These are phyloP conservation scores for Ceratobasidium papillatum DNA, from an alignment of 1,284 basidiomycete genomes.

Conservation along the genomic window DNA sequence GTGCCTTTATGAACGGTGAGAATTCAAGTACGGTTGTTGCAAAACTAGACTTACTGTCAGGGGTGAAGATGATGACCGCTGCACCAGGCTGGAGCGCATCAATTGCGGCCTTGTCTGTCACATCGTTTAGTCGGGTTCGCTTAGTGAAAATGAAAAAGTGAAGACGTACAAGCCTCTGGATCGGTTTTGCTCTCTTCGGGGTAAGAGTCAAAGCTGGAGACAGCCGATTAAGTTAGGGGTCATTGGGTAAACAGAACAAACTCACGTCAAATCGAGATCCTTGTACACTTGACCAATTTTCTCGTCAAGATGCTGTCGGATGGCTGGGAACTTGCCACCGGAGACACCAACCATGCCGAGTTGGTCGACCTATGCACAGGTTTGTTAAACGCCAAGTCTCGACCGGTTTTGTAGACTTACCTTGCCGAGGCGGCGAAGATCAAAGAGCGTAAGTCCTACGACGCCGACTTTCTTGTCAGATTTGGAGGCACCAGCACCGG, in stretches of 20 bases:
- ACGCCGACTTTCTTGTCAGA: constrained; percentile 93
- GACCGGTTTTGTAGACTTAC: constrained; percentile 55
- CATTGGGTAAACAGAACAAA: not conserved
- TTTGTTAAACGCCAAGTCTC: not conserved
- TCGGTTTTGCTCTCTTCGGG: constrained; percentile 76
- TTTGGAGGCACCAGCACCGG: constrained; percentile 86
- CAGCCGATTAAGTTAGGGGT: not conserved
- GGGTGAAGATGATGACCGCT: constrained; percentile 88
- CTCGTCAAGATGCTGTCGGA: constrained; percentile 79
- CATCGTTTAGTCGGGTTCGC: not conserved
- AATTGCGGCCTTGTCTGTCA: constrained; percentile 85
- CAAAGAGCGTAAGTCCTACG: constrained; percentile 88
- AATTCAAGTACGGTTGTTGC: constrained; percentile 46
- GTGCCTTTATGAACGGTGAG: constrained; percentile 65
- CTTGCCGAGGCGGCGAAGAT: constrained; percentile 86
- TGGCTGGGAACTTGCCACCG: constrained; percentile 85
- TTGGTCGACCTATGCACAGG: constrained; percentile 62
- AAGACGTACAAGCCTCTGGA: constrained; percentile 78
- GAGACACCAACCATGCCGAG: constrained; percentile 82
- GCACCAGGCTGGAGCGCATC: constrained; percentile 80
- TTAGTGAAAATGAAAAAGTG: constrained; percentile 24
- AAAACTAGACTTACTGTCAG: constrained; percentile 68
- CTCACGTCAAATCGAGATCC: constrained; percentile 83
- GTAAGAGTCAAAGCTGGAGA: constrained; percentile 74
- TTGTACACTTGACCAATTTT: constrained; percentile 88